A percentile compares a stretch with the other conserved stretches of the same genome.
phyloP scores from a whole-genome alignment of 768 basidiomycete species.

The Leccinum uliginosum region DNA sequence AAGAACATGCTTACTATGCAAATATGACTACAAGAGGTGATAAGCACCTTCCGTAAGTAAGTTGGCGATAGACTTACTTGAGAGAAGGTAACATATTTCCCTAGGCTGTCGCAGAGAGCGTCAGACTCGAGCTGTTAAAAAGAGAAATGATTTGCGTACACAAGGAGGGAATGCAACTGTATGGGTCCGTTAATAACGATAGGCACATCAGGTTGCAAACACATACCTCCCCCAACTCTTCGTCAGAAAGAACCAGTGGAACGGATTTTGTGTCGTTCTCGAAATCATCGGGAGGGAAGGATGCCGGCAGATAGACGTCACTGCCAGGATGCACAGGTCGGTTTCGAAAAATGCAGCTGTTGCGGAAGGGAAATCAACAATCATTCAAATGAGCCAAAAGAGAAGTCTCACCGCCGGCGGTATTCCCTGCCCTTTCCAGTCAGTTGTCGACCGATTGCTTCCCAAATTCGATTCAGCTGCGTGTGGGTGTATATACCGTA shows the following conservation, averaged over 20 bases:
- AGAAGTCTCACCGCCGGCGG: constrained; percentile 37
- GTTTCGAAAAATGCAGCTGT: constrained; percentile 46
- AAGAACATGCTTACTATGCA: constrained; percentile 13
- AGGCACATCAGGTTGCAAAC: background rate
- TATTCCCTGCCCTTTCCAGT: constrained; percentile 49
- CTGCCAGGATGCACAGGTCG: constrained; percentile 31
- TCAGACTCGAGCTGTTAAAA: constrained; percentile 28
- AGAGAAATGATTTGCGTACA: constrained; percentile 35
- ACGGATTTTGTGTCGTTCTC: constrained; percentile 13
- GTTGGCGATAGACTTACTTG: constrained; percentile 10
- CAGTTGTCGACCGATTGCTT: constrained; percentile 39
- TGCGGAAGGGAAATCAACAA: background rate
- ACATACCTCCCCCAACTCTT: constrained; percentile 46
- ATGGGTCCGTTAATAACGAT: background rate
- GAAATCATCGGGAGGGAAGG: constrained; percentile 41
- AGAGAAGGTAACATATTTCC: constrained; percentile 29
- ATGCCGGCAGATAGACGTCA: constrained; percentile 45
- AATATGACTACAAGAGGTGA: constrained; percentile 15
- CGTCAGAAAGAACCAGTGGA: constrained; percentile 35
- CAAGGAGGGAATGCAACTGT: constrained; percentile 55
- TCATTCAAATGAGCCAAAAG: background rate
- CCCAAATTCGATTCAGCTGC: constrained; percentile 47
- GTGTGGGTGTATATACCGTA: constrained; percentile 50
- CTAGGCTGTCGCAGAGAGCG: constrained; percentile 33
- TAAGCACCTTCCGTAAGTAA: constrained; percentile 36